phyloP scores from a whole-genome alignment of 108 stramenopile species.

The Mediolabrus comicus region DNA sequence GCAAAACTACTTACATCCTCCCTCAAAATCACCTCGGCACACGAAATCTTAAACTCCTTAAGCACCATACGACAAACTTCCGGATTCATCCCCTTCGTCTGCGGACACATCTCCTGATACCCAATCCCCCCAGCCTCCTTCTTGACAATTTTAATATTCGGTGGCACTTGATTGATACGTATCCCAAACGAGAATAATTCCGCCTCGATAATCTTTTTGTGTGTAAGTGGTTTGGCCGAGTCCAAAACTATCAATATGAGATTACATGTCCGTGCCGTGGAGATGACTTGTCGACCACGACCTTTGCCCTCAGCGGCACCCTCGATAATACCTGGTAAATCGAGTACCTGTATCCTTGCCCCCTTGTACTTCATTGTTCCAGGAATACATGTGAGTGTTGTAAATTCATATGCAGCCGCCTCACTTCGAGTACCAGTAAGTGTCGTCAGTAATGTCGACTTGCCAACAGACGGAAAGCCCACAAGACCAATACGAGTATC shows the following conservation, averaged over 20 bases:
- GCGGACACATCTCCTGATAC: constrained; percentile 89
- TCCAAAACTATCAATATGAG: constrained; percentile 95
- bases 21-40: constrained; percentile 89
- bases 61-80: constrained; percentile 85
- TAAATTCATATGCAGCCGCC: constrained; percentile 98
- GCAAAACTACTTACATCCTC: constrained; percentile 87
- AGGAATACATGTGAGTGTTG: constrained; percentile 98
- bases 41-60: constrained; percentile 92
- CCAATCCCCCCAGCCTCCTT: constrained; percentile 95
- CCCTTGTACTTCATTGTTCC: constrained; percentile 98
- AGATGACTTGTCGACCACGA: constrained; percentile 95
- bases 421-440: constrained; percentile 94
- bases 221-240: constrained; percentile 92
- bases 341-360: constrained; percentile 97
- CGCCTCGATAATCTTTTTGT: constrained; percentile 96
- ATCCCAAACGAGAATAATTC: constrained; percentile 98
- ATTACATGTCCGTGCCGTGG: constrained; percentile 96
- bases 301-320: constrained; percentile 99
- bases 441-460: constrained; percentile 92
- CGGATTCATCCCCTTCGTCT: constrained; percentile 78
- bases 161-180: constrained; percentile 95
- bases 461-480: constrained; percentile 99
- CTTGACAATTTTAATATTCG: constrained; percentile 89
- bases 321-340: constrained; percentile 99
- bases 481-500: constrained; percentile 96